Percentiles rank a stretch among this genome's conserved stretches.
Evolutionary conservation across 148 eudicot species (phyloP).

Genomic region (Euryodendron excelsum): DNA sequence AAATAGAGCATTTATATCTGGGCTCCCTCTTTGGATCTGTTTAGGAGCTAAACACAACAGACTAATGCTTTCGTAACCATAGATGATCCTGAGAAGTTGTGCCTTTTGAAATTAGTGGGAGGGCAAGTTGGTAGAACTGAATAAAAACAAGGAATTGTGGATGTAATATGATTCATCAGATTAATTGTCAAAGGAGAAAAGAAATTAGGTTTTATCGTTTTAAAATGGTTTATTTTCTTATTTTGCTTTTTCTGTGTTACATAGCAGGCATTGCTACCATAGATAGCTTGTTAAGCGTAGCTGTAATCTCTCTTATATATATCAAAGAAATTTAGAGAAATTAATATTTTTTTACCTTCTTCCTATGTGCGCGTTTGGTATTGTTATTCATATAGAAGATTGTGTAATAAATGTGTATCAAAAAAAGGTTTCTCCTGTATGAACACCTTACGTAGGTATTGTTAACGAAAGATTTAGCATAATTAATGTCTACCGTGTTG

Average conservation of each 20-base stretch:
- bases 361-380: neutral
- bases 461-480: too few species aligned
- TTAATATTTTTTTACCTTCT: conserved; percentile 9
- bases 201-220: conserved; percentile 47
- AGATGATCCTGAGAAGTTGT: conserved; percentile 28
- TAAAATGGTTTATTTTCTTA: conserved; percentile 22
- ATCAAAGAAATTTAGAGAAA: conserved; percentile 32
- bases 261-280: conserved; percentile 35
- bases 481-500: too few species aligned
- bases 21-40: conserved; percentile 22
- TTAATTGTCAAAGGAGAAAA: conserved; percentile 32
- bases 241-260: conserved; percentile 21
- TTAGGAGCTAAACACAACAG: conserved; percentile 26
- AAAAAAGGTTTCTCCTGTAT: neutral
- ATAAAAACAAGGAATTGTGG: conserved; percentile 31
- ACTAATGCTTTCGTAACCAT: conserved; percentile 25
- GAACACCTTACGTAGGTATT: too few species aligned
- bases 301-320: conserved; percentile 45
- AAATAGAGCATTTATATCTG: conserved; percentile 38
- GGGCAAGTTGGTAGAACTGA: conserved; percentile 28
- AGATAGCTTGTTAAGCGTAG: conserved; percentile 39
- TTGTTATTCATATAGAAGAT: neutral
- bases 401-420: neutral
- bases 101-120: conserved; percentile 19
- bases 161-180: conserved; percentile 37